phyloP scores from a whole-genome alignment of 805 yeast genomes.

The Suhomyces sp. region DNA sequence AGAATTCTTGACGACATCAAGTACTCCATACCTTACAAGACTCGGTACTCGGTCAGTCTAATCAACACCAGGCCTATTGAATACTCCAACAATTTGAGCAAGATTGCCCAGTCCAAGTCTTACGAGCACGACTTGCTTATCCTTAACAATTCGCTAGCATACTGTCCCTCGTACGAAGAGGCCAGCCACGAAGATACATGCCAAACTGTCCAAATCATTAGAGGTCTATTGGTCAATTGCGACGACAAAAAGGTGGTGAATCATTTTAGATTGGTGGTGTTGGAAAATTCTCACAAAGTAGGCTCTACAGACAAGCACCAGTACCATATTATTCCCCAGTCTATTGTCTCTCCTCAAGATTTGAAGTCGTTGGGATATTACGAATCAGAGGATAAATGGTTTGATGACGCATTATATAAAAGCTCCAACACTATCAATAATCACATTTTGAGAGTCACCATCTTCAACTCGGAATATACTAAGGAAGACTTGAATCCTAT shows the following conservation, averaged over 20 bases:
- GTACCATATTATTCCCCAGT: conserved; percentile 30
- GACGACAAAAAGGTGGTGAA: conserved; percentile 9
- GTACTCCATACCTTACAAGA: conserved; percentile 16
- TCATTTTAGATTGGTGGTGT: conserved; percentile 31
- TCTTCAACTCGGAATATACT: conserved; percentile 51
- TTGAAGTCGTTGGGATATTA: conserved; percentile 15
- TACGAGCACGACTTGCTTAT: conserved; percentile 23
- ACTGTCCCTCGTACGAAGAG: conserved; percentile 31
- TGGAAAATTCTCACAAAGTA: conserved; percentile 23
- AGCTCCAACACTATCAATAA: conserved; percentile 21
- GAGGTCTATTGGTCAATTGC: conserved; percentile 32
- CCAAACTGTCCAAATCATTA: conserved; percentile 20
- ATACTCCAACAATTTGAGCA: conserved; percentile 28
- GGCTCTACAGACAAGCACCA: conserved; percentile 29
- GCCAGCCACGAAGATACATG: conserved; percentile 13
- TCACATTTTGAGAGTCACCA: conserved; percentile 48
- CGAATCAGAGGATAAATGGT: conserved; percentile 6
- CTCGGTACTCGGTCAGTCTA: conserved; percentile 15
- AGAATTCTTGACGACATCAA: conserved; percentile 62
- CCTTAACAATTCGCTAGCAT: conserved; percentile 34
- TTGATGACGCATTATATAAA: conserved; percentile 36
- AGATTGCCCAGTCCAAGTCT: conserved; percentile 10
- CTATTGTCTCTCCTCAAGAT: conserved; percentile 28
- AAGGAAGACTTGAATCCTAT: conserved; percentile 43
- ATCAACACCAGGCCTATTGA: conserved; percentile 33